Evolutionary conservation across 345 rosid species (phyloP), one percentile per base, ranked within the genome.

Genomic region (Heritiera fomes): DNA sequence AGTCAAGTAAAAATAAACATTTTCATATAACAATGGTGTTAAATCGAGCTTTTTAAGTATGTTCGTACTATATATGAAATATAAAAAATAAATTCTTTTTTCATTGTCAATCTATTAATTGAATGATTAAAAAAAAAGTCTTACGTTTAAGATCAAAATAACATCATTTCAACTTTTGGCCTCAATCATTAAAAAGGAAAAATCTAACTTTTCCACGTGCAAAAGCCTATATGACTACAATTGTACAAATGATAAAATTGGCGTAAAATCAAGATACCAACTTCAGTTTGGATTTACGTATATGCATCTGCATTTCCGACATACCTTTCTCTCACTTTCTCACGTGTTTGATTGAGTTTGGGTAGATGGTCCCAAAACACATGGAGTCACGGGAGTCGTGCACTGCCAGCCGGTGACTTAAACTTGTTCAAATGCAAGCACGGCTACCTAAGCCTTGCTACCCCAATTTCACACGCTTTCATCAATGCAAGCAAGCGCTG

Each of bases 341-440:
- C 59, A 49, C 18, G 59, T 49, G 74, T 71, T 28, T 49, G 30
- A 11, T 7, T 68, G 55, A 45, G 38, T 69, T 69, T 30, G 52
- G n/a, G 13, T 3, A 71, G 43, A 71, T 49, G 7, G 60, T 15
- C 75, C 59, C 59, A 49, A 6, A 30, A 71, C 59, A 15, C 55
- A 23, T 69, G 56, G 40, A 49, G 20, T 71, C 60, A 71, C 75
- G 49, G 30, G 75, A 71, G 30, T 49, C 50, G 49, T 49, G 74
- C 74, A 47, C 28, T 47, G 58, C 58, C 58, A 18, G 49, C 41
- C 43, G 32, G 7, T 9, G 20, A n/a, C n/a, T 40, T 40, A 40
- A 40, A 40, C 56, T 64, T 15, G 23, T 23, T 10, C 46, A 64
- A 12, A 38, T 38, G 56, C 56, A 23, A 23, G 28, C 28, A 23